Conservation (phyloP, 352 stramenopile species). For the Phytophthora cryptogea region DNA sequence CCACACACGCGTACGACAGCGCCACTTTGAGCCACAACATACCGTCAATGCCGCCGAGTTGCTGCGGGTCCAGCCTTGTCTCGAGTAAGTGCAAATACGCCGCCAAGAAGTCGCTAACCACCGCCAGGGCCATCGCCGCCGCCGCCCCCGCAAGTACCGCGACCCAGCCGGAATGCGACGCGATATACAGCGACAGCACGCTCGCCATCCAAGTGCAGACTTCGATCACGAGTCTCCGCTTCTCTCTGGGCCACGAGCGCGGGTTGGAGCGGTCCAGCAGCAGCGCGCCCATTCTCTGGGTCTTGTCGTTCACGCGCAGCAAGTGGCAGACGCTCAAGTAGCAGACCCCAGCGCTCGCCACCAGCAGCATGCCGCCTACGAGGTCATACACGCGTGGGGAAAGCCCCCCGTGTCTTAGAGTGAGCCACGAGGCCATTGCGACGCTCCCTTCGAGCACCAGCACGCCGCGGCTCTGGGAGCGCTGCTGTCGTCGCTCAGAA, state of each 20-base stretch:
- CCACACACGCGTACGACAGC: constrained; percentile 66
- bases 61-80: constrained; percentile 41
- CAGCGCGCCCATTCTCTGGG: constrained; percentile 41
- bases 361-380: constrained; percentile 57
- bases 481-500: constrained; percentile 2
- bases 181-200: constrained; percentile 72
- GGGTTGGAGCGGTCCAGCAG: constrained; percentile 60
- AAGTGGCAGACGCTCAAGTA: constrained; percentile 59
- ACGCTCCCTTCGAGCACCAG: constrained; percentile 36
- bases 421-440: constrained; percentile 33
- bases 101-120: constrained; percentile 59
- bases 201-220: constrained; percentile 74
- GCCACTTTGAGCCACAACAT: constrained; percentile 75
- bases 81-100: constrained; percentile 64
- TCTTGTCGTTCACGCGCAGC: constrained; percentile 22
- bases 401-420: constrained; percentile 34
- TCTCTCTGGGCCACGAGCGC: constrained; percentile 54
- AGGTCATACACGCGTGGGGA: constrained; percentile 49
- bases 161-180: constrained; percentile 50
- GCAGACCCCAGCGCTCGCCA: constrained; percentile 46
- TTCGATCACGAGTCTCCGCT: constrained; percentile 66
- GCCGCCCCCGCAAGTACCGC: constrained; percentile 50
- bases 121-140: constrained; percentile 44
- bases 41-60: constrained; percentile 33
- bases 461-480: constrained; percentile 33